phyloP scores from a whole-genome alignment of 306 rosid species.

The Citrullus mucosospermus region DNA sequence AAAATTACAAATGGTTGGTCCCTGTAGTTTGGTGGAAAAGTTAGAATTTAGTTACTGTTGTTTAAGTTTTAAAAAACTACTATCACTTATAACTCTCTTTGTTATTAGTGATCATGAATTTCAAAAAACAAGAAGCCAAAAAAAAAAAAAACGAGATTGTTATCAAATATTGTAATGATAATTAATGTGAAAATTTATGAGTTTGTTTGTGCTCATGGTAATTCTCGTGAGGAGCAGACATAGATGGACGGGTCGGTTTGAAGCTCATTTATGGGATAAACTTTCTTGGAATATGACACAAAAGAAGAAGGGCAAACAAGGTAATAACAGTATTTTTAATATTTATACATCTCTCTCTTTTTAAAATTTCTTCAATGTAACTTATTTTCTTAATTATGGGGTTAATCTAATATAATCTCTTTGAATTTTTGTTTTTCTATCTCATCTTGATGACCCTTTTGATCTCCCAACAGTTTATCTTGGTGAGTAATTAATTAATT shows the following conservation, averaged over 20 bases:
- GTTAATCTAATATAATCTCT: neutral
- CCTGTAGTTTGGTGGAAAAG: too few species aligned
- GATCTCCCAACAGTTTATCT: slow-evolving; percentile 30
- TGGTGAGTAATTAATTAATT: slow-evolving; percentile 20
- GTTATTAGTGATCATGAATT: too few species aligned
- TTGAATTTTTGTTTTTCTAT: neutral
- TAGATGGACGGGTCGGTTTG: slow-evolving; percentile 85
- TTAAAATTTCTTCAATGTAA: neutral
- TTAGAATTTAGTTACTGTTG: too few species aligned
- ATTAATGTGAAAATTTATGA: neutral
- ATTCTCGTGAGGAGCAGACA: slow-evolving; percentile 28
- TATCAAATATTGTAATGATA: too few species aligned
- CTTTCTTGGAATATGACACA: slow-evolving; percentile 87
- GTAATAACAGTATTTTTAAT: neutral
- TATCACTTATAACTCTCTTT: too few species aligned
- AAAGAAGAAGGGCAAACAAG: slow-evolving; percentile 94
- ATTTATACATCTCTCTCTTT: neutral
- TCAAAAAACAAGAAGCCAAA: too few species aligned
- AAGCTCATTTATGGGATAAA: slow-evolving; percentile 95
- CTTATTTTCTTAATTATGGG: neutral
- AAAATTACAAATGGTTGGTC: too few species aligned
- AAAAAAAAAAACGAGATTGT: too few species aligned
- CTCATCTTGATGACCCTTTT: neutral
- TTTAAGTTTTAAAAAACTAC: too few species aligned
- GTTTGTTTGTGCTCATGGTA: neutral